Evolutionary conservation across 1,284 basidiomycete species (phyloP), one percentile per base, ranked within the genome.

Genomic region (Polyporus tsugae): DNA sequence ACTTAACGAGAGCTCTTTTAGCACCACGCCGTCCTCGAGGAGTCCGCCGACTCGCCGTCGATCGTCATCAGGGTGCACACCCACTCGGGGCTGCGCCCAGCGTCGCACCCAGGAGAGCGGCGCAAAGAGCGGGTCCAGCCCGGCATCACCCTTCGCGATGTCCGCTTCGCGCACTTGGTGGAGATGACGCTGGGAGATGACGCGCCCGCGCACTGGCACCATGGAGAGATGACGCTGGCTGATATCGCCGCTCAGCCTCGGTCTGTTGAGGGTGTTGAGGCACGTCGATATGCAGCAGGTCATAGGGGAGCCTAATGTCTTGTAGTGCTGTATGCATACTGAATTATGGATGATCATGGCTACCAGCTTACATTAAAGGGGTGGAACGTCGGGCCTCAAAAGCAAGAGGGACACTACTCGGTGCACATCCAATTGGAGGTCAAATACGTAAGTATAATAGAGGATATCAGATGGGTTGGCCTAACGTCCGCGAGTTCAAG

Each of bases 131-230:
- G 61, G 62, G 41, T 59, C 4, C 70, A 77, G 22, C 79, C 83
- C 0, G 84, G 84, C 0, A 79, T 90, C 61, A 89, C 88, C 0
- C 73, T 80, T 2, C 86, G 87, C 59, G 89, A 90, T 72, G 69
- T 89, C 49, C 85, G 87, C 42, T 79, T 88, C 46, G 87, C 86
- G 2, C 66, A 68, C 22, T 49, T 72, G n/a, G 10, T 73, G 29
- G 75, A 76, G 49, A 33, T 57, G 6, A 44, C 46, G 9, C 65
- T 70, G 39, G 41, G 44, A 7, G 22, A 6, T 9, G 58, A 63
- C 22, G 36, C 63, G 64, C 63, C 2, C 10, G 19, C 15, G 33
- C 11, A n/a, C n/a, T 35, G n/a, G 36, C 13, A 29, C 22, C 22
- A 11, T 7, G 3, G 55, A 36, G 55, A 42, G 9, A 13, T 10